phyloP scores from a whole-genome alignment of 2,329 filamentous ascomycete genomes.

The Mollisiaceae sp. region DNA sequence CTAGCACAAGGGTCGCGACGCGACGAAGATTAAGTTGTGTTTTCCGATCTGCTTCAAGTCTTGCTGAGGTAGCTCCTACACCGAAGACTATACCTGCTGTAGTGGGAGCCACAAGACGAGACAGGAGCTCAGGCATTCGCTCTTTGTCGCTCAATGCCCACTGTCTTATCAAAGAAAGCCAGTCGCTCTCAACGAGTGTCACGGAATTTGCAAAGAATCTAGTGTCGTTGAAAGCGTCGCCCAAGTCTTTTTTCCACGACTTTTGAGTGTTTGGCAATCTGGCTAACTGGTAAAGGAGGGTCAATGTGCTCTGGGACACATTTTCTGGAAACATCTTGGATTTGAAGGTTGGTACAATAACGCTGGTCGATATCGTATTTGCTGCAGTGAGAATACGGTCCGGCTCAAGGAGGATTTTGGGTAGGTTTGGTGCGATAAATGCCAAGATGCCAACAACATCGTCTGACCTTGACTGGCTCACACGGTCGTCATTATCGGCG shows the following conservation, averaged over 20 bases:
- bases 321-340: slow-evolving; percentile 88
- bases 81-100: slow-evolving; percentile 97
- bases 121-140: slow-evolving; percentile 78
- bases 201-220: slow-evolving; percentile 80
- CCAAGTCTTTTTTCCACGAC: slow-evolving; percentile 89
- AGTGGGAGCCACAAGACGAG: slow-evolving; percentile 80
- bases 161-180: slow-evolving; percentile 83
- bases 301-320: slow-evolving; percentile 72
- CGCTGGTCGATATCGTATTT: slow-evolving; percentile 79
- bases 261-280: slow-evolving; percentile 82
- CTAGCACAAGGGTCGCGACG: slow-evolving; percentile 78
- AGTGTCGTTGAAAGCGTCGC: slow-evolving; percentile 88
- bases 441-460: slow-evolving; percentile 83
- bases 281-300: slow-evolving; percentile 77
- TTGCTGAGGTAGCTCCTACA: slow-evolving; percentile 91
- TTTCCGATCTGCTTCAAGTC: slow-evolving; percentile 92
- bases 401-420: slow-evolving; percentile 81
- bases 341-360: slow-evolving; percentile 81
- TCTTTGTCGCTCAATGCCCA: slow-evolving; percentile 90
- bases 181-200: slow-evolving; percentile 70
- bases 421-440: slow-evolving; percentile 77
- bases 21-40: slow-evolving; percentile 89
- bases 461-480: slow-evolving; percentile 56
- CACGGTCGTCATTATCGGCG: slow-evolving; percentile 47
- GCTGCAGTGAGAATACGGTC: slow-evolving; percentile 83